Base-by-base conservation (phyloP, 2,329 filamentous ascomycete species). In the Sporothrix inflata region DNA sequence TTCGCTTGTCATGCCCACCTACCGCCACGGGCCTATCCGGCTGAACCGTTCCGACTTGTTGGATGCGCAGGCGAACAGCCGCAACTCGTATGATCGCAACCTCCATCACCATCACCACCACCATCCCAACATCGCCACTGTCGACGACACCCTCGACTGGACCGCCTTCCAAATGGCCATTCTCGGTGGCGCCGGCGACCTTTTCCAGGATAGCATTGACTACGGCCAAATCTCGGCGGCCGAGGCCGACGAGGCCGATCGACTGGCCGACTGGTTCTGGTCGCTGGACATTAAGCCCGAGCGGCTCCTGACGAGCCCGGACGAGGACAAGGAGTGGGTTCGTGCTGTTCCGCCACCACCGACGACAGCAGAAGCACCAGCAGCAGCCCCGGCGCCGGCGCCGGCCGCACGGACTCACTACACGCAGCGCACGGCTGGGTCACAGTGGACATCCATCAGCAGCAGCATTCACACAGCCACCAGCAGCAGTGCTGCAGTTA, bases 151-250 rank as follows among this genome's bases (percentile, higher is more conserved):
- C 9, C 79, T 90, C 3, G 88, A 91, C 81, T 90, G 88, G 88
- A 88, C 86, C 6, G 88, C 88, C 3, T 90, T 90, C 77, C 88
- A 91, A 79, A 89, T 90, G 84, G 88, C 89, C 19, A 89, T 90
- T 67, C 80, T 87, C 0, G 88, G 88, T 55, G 87, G 86, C 5
- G 85, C 86, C 1, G 86, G 85, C 40, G 86, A 88, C 74, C 81
- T 86, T 60, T 81, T 83, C 69, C 80, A 80, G 21, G 86, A 85
- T 68, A 79, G 80, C 21, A 80, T 82, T 65, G 82, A 84, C 75
- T 82, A 80, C 61, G 79, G 82, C 14, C 80, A 79, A 6, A 79
- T 74, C 8, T 76, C 76, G 2, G 76, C 75, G 2, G 77, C 72
- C 11, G 81, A 85, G 55, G 82, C 82, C 5, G 85, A 86, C 71